These are phyloP conservation scores for Crepidotus variabilis DNA, from an alignment of 768 basidiomycete species.

Conservation along the genomic window DNA sequence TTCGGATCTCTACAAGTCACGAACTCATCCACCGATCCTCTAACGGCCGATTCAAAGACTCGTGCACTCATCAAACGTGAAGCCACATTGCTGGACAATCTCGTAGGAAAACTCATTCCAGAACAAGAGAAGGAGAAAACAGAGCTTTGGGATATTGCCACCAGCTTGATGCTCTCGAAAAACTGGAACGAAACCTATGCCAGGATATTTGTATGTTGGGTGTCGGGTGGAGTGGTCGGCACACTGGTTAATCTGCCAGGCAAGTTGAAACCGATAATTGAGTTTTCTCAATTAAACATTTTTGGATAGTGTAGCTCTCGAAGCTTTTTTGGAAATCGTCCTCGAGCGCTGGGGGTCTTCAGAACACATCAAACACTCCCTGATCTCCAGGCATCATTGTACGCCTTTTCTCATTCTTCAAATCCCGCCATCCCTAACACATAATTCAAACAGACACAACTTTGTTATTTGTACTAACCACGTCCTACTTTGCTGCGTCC, in stretches of 20 bases:
- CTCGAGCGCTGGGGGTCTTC: constrained; percentile 71
- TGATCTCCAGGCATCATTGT: constrained; percentile 76
- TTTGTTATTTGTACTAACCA: constrained; percentile 57
- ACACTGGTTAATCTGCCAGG: constrained; percentile 27
- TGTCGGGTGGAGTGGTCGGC: constrained; percentile 35
- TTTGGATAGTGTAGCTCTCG: constrained; percentile 34
- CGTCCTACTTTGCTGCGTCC: constrained; percentile 56
- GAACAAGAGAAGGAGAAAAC: constrained; percentile 25
- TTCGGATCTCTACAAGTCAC: constrained; percentile 41
- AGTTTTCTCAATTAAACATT: neutral
- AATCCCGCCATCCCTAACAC: neutral
- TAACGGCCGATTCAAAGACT: constrained; percentile 24
- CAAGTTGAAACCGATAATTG: constrained; percentile 11
- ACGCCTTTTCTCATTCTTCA: constrained; percentile 24
- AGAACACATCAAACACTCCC: constrained; percentile 77
- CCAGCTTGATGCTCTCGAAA: constrained; percentile 39
- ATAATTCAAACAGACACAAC: constrained; percentile 56
- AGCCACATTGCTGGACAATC: constrained; percentile 41
- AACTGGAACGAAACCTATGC: constrained; percentile 59
- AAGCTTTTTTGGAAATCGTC: constrained; percentile 41
- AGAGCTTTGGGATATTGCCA: constrained; percentile 47
- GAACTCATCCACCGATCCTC: constrained; percentile 15
- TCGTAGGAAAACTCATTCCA: constrained; percentile 50
- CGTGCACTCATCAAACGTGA: constrained; percentile 50
- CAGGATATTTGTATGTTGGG: constrained; percentile 70